Base-by-base conservation (phyloP, 352 stramenopile species). In the Globisporangium megalacanthum region DNA sequence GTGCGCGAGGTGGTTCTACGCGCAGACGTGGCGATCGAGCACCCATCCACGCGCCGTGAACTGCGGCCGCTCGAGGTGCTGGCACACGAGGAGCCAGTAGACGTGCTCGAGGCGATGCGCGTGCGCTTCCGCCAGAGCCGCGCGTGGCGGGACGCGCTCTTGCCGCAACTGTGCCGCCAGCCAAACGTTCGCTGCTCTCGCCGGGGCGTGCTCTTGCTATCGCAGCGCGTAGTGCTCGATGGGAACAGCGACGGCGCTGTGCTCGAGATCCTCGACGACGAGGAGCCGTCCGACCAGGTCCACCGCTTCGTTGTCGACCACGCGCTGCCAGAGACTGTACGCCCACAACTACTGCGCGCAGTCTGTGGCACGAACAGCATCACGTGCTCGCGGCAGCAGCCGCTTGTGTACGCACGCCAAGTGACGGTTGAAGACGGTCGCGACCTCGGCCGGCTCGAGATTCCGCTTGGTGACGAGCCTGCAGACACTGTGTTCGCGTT, bases 281-380 rank as follows among this genome's bases (percentile, higher is more conserved):
- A 58, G 10, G 83, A 91, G 45, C 83, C 83, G 0, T 69, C 86
- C 17, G 83, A 91, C 48, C 65, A 81, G 50, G 79, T 93, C 42
- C 84, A 88, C 58, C 77, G 77, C 47, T 93, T 91, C 17, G 53
- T 88, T 0, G 48, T 81, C 6, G 74, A 91, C 31, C 61, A 83
- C 33, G 56, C 71, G 3, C 35, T 86, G 13, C 64, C 75, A 4
- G 46, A 58, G 10, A 29, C 42, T 11, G 69, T 62, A 11, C 54
- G 84, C 5, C 53, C 69, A 1, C 79, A 89, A 58, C 59, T 93
- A 4, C 6, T 78, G 1, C 15, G 46, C 6, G 52, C 68, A 7
- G 64, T 84, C 6, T 91, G 80, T 39, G 58, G 14, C 4, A 36
- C 20, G 11, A 31, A 35, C 19, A 29, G 56, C 6, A 55, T 70